Percentiles rank a stretch among this genome's conserved stretches.
Evolutionary conservation across 163 green algal genomes (phyloP).

Genomic region (Chloromonas sp.): DNA sequence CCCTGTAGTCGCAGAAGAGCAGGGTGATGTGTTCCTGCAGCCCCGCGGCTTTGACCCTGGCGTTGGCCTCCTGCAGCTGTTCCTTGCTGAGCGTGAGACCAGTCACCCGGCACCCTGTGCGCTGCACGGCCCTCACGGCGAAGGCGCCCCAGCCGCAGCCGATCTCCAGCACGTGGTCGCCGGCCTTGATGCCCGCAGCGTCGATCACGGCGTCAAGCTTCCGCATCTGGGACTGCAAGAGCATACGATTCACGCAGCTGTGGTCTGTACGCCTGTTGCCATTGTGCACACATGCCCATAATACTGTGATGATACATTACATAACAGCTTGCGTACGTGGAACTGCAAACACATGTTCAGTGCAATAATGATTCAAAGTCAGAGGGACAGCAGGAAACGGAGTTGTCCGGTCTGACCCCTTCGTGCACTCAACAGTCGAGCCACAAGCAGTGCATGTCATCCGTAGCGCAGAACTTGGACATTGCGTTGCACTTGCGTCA

Average conservation of each 20-base stretch:
- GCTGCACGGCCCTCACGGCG: conserved; percentile 26
- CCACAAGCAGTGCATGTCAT: too few relatives aligned
- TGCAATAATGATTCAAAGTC: not conserved
- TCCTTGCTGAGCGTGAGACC: conserved; percentile 85
- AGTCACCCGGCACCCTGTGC: conserved; percentile 46
- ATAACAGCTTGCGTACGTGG: too few relatives aligned
- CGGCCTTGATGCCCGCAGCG: conserved; percentile 46
- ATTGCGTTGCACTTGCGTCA: too few relatives aligned
- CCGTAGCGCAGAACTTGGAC: too few relatives aligned
- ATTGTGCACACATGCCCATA: too few relatives aligned
- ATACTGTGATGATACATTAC: too few relatives aligned
- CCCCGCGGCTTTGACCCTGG: conserved; percentile 69
- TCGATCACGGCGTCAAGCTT: conserved; percentile 89
- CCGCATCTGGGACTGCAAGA: conserved; percentile 59
- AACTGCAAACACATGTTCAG: not conserved
- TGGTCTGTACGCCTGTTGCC: not conserved
- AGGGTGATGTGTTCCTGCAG: conserved; percentile 73
- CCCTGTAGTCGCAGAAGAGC: conserved; percentile 86
- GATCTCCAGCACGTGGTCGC: conserved; percentile 90
- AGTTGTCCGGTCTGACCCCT: too few relatives aligned
- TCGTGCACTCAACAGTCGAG: too few relatives aligned
- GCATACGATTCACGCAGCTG: not conserved
- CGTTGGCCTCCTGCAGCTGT: conserved; percentile 80
- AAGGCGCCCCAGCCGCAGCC: conserved; percentile 84
- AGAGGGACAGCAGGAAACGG: not conserved